Evolutionary conservation across 73 alveolate species (phyloP), one percentile per base, ranked within the genome.

Genomic region (Paramecium sonneborni): DNA sequence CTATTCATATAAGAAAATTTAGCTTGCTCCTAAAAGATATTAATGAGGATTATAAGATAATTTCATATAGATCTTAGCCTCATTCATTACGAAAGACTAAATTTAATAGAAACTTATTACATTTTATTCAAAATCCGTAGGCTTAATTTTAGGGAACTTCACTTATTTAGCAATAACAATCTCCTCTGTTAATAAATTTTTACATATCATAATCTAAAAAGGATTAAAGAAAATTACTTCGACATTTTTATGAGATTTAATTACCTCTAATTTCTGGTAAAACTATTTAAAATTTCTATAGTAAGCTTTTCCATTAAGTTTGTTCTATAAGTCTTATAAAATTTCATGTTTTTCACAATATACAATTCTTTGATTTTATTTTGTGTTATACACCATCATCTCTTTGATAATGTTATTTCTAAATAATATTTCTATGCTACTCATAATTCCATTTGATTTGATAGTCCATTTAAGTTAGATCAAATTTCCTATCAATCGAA

Each of bases 201-300:
- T 62, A 62, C 84, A 62, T 15, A 62, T 30, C 44, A 62, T 30
- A 62, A 62, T 62, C 84, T 62, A 26, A 2, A 62, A 4, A 14
- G 20, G 9, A 9, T 23, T 26, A 6, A 62, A 1, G 23, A 26
- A 62, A 30, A 62, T 32, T 62, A 62, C 84, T 26, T 62, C 84
- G 44, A 62, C 84, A 62, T 62, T 62, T 32, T 62, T 62, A n/a
- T 62, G 84, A 32, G 28, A 30, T 62, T 32, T 26, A 62, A 62
- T 62, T 26, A 62, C 84, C 44, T 62, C 84, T 62, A 62, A 62
- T 62, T 62, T 62, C 44, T 62, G 44, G 84, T 62, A 62, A 62
- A 62, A 62, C 48, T 62, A 32, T 30, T 62, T 26, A 62, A 62
- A 62, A 62, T 62, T 62, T 62, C 84, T 26, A 32, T 62, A 62